Evolutionary conservation across 495 filamentous ascomycete genomes (phyloP).

Genomic region (Parathielavia appendiculata): DNA sequence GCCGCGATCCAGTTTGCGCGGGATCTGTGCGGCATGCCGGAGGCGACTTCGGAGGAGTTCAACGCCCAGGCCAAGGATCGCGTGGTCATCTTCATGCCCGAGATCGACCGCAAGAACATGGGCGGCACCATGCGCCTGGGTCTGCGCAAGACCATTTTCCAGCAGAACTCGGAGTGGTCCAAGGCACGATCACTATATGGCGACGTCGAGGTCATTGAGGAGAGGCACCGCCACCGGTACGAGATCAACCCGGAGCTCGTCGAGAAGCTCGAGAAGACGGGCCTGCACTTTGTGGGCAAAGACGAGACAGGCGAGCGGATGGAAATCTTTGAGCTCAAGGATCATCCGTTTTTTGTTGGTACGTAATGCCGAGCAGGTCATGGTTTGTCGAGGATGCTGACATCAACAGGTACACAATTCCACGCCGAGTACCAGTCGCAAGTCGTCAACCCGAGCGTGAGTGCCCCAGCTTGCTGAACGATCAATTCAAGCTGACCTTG

Average conservation of each 20-base stretch:
- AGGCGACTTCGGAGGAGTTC: slow-evolving; percentile 65
- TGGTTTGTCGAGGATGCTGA: background rate
- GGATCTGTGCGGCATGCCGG: slow-evolving; percentile 56
- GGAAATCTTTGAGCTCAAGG: slow-evolving; percentile 84
- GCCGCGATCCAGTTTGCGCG: slow-evolving; percentile 88
- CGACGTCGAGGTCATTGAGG: slow-evolving; percentile 47
- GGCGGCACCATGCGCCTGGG: slow-evolving; percentile 95
- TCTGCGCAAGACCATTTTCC: slow-evolving; percentile 66
- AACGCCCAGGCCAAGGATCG: slow-evolving; percentile 50
- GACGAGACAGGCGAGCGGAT: slow-evolving; percentile 80
- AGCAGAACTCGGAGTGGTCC: slow-evolving; percentile 72
- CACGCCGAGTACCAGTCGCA: slow-evolving; percentile 26
- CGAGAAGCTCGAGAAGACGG: slow-evolving; percentile 50
- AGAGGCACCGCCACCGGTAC: slow-evolving; percentile 70
- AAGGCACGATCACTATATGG: slow-evolving; percentile 73
- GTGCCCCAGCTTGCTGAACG: background rate
- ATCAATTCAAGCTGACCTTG: background rate
- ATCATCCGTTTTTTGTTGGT: slow-evolving; percentile 86
- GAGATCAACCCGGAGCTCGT: slow-evolving; percentile 69
- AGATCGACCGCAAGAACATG: slow-evolving; percentile 56
- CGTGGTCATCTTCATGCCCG: slow-evolving; percentile 87
- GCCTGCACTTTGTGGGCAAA: slow-evolving; percentile 67
- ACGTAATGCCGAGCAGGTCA: background rate
- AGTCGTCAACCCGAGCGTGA: slow-evolving; percentile 19
- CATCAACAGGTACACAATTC: slow-evolving; percentile 19